Evolutionary conservation across 345 rosid species (phyloP).

Genomic region (Rhizophora apiculata): DNA sequence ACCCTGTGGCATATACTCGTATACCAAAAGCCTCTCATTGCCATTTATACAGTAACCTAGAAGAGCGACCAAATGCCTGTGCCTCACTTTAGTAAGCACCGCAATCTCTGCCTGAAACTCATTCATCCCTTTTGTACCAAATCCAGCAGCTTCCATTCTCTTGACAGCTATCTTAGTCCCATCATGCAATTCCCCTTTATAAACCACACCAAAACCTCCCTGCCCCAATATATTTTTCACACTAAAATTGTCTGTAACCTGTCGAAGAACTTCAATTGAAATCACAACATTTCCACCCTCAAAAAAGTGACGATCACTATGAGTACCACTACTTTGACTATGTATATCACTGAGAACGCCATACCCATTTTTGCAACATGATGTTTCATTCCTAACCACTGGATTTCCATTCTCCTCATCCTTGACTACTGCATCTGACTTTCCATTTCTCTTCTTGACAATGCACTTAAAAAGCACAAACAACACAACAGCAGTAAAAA

Average conservation of each 20-base stretch:
- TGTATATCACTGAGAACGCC: slow-evolving; percentile 44
- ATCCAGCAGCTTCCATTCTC: slow-evolving; percentile 64
- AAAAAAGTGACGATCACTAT: slow-evolving; percentile 42
- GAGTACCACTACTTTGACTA: slow-evolving; percentile 60
- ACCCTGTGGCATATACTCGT: slow-evolving; percentile 93
- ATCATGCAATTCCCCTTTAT: slow-evolving; percentile 75
- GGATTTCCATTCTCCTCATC: slow-evolving; percentile 43
- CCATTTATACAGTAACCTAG: slow-evolving; percentile 78
- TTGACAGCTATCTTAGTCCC: slow-evolving; percentile 84
- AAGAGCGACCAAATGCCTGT: slow-evolving; percentile 85
- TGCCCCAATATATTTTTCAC: slow-evolving; percentile 65
- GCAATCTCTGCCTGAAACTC: slow-evolving; percentile 89
- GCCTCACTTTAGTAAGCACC: slow-evolving; percentile 78
- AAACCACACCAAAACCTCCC: slow-evolving; percentile 90
- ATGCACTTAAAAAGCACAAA: slow-evolving; percentile 50
- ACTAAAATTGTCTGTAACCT: slow-evolving; percentile 69
- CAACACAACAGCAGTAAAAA: slow-evolving; percentile 39
- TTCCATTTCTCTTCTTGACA: slow-evolving; percentile 36
- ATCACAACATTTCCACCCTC: slow-evolving; percentile 62
- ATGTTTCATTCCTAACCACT: slow-evolving; percentile 34
- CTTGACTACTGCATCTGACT: slow-evolving; percentile 34
- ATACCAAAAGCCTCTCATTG: slow-evolving; percentile 71
- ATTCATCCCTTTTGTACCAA: slow-evolving; percentile 65
- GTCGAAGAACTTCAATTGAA: slow-evolving; percentile 61
- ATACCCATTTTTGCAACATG: slow-evolving; percentile 27